A percentile compares a stretch with the other conserved stretches of the same genome.
Evolutionary conservation across 2,329 filamentous ascomycete genomes (phyloP).

Genomic region (Davidsoniella virescens): DNA sequence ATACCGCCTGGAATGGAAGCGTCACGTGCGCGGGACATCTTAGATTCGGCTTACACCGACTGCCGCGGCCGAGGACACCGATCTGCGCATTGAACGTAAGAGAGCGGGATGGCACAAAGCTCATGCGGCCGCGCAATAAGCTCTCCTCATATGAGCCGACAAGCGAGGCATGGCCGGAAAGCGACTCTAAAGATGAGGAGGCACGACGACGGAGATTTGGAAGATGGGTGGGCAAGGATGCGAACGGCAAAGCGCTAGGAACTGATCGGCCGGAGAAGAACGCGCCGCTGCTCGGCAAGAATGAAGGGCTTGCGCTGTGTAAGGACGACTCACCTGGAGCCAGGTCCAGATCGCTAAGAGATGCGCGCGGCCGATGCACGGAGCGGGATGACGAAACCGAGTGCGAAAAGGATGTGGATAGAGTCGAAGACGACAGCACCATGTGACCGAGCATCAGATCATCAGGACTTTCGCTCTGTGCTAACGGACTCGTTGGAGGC

Average conservation of each 20-base stretch:
- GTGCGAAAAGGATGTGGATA: conserved; percentile 23
- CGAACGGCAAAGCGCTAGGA: conserved; percentile 29
- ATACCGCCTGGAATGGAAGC: conserved; percentile 82
- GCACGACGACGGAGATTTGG: conserved; percentile 57
- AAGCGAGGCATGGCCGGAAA: conserved; percentile 69
- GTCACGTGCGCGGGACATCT: conserved; percentile 82
- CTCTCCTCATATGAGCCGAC: conserved; percentile 97
- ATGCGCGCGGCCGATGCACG: conserved; percentile 35
- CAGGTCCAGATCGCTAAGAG: background rate
- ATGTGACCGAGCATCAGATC: conserved; percentile 25
- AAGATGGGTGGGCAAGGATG: conserved; percentile 38
- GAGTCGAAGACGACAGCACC: conserved; percentile 25
- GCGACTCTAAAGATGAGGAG: conserved; percentile 34
- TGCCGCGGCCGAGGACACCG: conserved; percentile 74
- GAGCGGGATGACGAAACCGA: conserved; percentile 62
- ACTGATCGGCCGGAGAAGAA: too few relatives aligned
- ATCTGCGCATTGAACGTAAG: conserved; percentile 91
- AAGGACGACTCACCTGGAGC: too few relatives aligned
- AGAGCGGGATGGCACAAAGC: conserved; percentile 81
- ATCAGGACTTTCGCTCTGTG: conserved; percentile 73
- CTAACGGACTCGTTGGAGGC: conserved; percentile 80
- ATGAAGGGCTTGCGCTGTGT: too few relatives aligned
- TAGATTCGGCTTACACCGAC: conserved; percentile 63
- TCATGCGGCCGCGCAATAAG: conserved; percentile 89
- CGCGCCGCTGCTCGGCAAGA: too few relatives aligned